These are phyloP conservation scores for Tilletia caries DNA, from an alignment of 1,284 basidiomycete genomes.

Conservation along the genomic window DNA sequence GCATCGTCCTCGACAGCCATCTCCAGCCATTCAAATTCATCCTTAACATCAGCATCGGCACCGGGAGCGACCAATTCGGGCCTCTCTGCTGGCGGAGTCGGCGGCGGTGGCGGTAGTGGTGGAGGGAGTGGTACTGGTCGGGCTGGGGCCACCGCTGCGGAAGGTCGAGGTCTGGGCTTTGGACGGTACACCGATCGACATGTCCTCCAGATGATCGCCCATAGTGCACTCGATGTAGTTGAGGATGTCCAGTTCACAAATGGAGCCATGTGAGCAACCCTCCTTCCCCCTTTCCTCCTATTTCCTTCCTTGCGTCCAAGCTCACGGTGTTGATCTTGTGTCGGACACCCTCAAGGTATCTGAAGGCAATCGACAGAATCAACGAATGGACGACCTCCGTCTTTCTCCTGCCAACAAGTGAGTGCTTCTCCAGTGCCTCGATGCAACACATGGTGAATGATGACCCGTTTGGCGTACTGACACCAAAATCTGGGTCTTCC, in stretches of 20 bases:
- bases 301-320: too few relatives aligned
- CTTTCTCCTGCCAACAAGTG: constrained; percentile 45
- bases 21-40: not conserved
- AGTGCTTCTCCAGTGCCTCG: constrained; percentile 17
- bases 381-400: constrained; percentile 47
- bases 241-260: constrained; percentile 43
- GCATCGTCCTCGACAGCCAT: constrained; percentile 20
- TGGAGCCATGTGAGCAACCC: constrained; percentile 35
- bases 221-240: constrained; percentile 45
- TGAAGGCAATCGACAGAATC: constrained; percentile 46
- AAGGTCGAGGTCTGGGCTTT: constrained; percentile 31
- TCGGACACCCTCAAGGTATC: constrained; percentile 27
- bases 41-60: not conserved
- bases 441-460: not conserved
- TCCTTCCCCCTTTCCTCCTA: too few relatives aligned
- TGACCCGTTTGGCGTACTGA: not conserved
- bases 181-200: constrained; percentile 28
- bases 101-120: constrained; percentile 18
- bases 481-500: not conserved
- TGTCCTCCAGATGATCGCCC: constrained; percentile 51
- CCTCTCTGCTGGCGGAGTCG: not conserved
- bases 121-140: not conserved
- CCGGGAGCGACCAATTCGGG: constrained; percentile 1
- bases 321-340: too few relatives aligned
- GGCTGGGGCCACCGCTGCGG: not conserved